Evolutionary conservation across 2,329 filamentous ascomycete genomes (phyloP).

Genomic region (Lachnellula cervina): DNA sequence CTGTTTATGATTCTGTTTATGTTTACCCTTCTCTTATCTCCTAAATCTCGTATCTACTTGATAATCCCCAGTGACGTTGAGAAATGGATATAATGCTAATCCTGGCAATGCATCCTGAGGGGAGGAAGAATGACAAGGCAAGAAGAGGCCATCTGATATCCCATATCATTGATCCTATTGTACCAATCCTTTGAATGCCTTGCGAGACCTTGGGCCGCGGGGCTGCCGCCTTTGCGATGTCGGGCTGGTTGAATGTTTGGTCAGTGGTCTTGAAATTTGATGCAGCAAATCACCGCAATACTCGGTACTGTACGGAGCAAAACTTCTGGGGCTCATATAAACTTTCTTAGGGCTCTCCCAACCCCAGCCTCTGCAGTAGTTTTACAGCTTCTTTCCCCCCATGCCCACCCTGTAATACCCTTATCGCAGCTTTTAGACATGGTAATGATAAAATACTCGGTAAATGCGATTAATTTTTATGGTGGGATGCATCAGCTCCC

Average conservation of each 20-base stretch:
- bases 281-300: too few relatives aligned
- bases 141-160: background rate
- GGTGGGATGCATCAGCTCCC: too few relatives aligned
- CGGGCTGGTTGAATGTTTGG: background rate
- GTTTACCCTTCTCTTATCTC: background rate
- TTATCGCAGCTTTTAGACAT: background rate
- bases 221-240: constrained; percentile 1
- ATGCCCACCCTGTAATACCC: background rate
- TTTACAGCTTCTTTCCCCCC: background rate
- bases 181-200: background rate
- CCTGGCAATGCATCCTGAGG: background rate
- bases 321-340: background rate
- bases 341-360: background rate
- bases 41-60: background rate
- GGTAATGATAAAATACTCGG: too few relatives aligned
- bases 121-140: background rate
- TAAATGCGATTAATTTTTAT: too few relatives aligned
- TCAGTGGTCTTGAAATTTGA: background rate
- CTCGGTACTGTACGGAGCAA: too few relatives aligned
- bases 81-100: background rate
- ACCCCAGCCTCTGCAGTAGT: background rate
- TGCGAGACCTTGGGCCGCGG: background rate
- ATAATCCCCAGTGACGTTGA: background rate
- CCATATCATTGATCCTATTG: background rate
- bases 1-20: too few relatives aligned